A percentile compares a stretch with the other conserved stretches of the same genome.
phyloP scores from a whole-genome alignment of 139 green algal genomes.

The Medakamo hakoo region DNA sequence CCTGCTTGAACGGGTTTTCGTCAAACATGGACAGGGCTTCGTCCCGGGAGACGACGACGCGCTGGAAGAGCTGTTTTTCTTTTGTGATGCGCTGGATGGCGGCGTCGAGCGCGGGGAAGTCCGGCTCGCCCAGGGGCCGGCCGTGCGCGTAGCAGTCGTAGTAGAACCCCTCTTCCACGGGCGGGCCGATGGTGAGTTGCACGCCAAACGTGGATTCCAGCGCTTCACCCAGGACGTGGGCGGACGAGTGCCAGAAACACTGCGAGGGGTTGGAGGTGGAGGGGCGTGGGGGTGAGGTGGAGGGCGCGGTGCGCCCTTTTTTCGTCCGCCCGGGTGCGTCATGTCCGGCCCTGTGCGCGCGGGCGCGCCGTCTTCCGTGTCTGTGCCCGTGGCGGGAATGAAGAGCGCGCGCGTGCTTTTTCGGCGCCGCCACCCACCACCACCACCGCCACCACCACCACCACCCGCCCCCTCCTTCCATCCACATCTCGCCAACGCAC shows the following conservation, averaged over 20 bases:
- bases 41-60: slow-evolving; percentile 72
- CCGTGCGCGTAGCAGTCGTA: slow-evolving; percentile 95
- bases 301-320: neutral
- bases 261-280: slow-evolving; percentile 23
- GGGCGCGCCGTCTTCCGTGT: no score
- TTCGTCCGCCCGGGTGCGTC: no score
- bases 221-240: slow-evolving; percentile 85
- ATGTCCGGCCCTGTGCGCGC: no score
- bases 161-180: slow-evolving; percentile 94
- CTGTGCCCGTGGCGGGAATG: no score
- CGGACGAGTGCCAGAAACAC: slow-evolving; percentile 91
- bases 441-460: no score
- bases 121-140: slow-evolving; percentile 46
- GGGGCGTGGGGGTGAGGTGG: neutral
- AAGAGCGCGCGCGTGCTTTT: no score
- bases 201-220: slow-evolving; percentile 89
- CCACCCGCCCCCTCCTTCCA: no score
- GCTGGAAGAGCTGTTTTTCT: slow-evolving; percentile 81
- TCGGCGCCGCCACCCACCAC: no score
- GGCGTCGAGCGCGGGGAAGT: slow-evolving; percentile 13
- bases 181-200: slow-evolving; percentile 89
- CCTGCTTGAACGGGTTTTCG: slow-evolving; percentile 98
- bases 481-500: slow-evolving; percentile 27
- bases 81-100: slow-evolving; percentile 18
- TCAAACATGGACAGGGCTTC: slow-evolving; percentile 92